phyloP scores from a whole-genome alignment of 192 early-diverging fungal species.

The Coemansia sp. region DNA sequence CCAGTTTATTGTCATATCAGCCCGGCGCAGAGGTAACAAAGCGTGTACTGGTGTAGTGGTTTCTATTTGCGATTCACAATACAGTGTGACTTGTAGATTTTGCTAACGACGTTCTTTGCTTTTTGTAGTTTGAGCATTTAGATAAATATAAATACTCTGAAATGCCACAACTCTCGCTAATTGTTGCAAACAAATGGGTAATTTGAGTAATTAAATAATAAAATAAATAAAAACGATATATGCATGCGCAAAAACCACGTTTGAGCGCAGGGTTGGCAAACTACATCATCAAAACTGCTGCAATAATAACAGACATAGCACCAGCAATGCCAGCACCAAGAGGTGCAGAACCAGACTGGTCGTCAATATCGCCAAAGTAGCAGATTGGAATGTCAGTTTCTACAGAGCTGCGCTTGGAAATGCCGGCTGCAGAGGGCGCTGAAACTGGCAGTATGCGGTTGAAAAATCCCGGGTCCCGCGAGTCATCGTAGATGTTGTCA shows the following conservation, averaged over 20 bases:
- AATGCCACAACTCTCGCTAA: no score
- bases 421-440: not conserved
- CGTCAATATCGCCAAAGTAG: conserved; percentile 24
- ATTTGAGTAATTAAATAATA: not conserved
- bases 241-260: not conserved
- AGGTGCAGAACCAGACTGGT: conserved; percentile 9
- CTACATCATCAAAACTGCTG: conserved; percentile 1
- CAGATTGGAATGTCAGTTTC: conserved; percentile 32
- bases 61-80: no score
- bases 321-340: not conserved
- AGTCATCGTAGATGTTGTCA: conserved; percentile 30
- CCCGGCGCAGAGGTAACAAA: not conserved
- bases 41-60: not conserved
- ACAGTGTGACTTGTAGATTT: no score
- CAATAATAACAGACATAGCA: not conserved
- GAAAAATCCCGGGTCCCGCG: conserved; percentile 47
- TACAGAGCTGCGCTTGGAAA: not conserved
- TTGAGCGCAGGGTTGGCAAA: not conserved
- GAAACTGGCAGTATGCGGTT: conserved; percentile 18
- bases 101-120: no score
- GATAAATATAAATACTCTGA: not conserved
- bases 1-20: not conserved
- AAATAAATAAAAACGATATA: conserved; percentile 2
- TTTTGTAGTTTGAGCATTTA: not conserved
- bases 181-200: no score